Evolutionary conservation across 2,329 filamentous ascomycete genomes (phyloP), one percentile per base, ranked within the genome.

Genomic region (Monosporascus sp.): DNA sequence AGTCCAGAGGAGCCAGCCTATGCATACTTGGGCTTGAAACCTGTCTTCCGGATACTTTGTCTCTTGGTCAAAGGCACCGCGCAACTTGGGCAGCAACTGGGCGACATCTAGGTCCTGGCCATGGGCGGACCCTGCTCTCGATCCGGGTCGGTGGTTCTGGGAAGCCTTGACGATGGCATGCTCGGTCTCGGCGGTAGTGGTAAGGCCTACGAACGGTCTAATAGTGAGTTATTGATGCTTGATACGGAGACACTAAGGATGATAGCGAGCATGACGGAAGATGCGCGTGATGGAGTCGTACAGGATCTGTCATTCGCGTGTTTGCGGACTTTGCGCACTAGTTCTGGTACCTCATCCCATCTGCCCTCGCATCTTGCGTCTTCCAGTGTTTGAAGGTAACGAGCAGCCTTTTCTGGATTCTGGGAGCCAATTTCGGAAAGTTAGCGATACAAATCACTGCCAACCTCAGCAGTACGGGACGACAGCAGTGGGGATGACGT

Each of bases 281-380:
- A 28, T 43, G 52, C 46, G 46, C 52, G 54, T 50, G 44, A 47
- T 55, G 49, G 56, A 53, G 58, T 67, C 83, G 64, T 86, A 97
- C 93, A 96, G 72, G 83, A 82, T 70, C 89, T 84, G 56, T 89
- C 83, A 41, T 91, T 87, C 63, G 91, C 89, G 80, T 99, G 93
- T 72, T 99, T 97, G 66, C 88, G 88, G 65, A 97, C 82, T 74
- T 99, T 99, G 69, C 93, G 85, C 64, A 94, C 86, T 58, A 96
- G 81, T 74, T 97, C 93, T 26, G 90, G 89, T 31, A 97, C 81
- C 31, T 89, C 84, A 61, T 85, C 79, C 94, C 94, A 99, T 70
- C 86, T 86, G 50, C 88, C 91, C 65, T 93, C 86, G 72, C 91
- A 96, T 66, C 94, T 88, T 60, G 91, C 91, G 62, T 86, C 81